Base-by-base conservation (phyloP, 192 early-diverging fungal genomes). In the Cetraspora pellucida region DNA sequence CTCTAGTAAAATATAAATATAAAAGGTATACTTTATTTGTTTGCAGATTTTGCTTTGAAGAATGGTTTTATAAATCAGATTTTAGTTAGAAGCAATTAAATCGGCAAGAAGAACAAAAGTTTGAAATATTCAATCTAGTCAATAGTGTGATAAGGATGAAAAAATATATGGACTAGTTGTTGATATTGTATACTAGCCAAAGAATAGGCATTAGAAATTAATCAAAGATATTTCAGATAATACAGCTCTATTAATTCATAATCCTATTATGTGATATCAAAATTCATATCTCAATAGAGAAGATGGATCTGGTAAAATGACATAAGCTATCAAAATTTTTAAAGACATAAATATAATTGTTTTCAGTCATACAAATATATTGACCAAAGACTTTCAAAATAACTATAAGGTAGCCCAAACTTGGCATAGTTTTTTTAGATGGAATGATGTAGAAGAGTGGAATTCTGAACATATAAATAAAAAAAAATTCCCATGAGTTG, bases 261-360 rank as follows among this genome's bases (percentile, higher is more conserved):
- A 66, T 30, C 64, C 64, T 11, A 66, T 66, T 66, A 66, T 28
- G 30, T 30, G 25, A 66, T 66, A n/a, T 30, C 28, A 45, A 66
- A 66, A 27, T 11, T 66, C 64, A 45, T 66, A 66, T 66, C 64
- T 66, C 25, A 66, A 66, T 66, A 28, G 64, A 45, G 64, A 28
- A 66, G 64, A 27, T 11, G 37, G 28, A 30, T 66, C 64, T 66
- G 64, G 64, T 30, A 66, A 66, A 66, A 66, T n/a, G 30, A 66
- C 64, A 66, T 28, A n/a, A 11, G 64, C 28, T 30, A 66, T 66
- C 30, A 5, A 28, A 66, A 43, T 66, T n/a, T 66, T 27, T 66
- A 27, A 66, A 66, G 28, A 66, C 30, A n/a, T n/a, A 66, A 66
- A 43, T 27, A 66, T 66, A 27, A 30, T 66, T 37, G 43, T 30